These are phyloP conservation scores for Lactarius hatsudake DNA, from an alignment of 768 basidiomycete genomes.

Conservation along the genomic window DNA sequence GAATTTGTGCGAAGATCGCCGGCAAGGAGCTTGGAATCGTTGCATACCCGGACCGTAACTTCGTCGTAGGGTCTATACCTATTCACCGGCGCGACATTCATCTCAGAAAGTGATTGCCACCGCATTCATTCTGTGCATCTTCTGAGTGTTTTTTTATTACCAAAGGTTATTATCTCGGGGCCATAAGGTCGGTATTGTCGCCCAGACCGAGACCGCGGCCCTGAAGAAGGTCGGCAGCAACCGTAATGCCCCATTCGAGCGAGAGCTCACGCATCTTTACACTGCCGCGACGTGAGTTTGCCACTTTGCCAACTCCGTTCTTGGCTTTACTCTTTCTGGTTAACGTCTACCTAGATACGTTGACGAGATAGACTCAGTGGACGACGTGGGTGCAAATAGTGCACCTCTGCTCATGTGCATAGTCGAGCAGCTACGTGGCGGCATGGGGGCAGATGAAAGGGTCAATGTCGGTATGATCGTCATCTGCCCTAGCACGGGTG, in stretches of 20 bases:
- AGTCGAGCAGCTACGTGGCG: constrained; percentile 51
- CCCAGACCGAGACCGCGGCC: constrained; percentile 84
- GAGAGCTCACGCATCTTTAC: constrained; percentile 74
- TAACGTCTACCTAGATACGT: constrained; percentile 69
- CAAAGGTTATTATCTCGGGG: constrained; percentile 70
- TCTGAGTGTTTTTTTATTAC: constrained; percentile 17
- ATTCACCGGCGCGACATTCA: constrained; percentile 64
- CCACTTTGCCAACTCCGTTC: not conserved
- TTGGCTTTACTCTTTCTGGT: not conserved
- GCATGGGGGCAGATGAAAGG: constrained; percentile 43
- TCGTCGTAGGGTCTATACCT: constrained; percentile 74
- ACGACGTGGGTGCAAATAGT: constrained; percentile 52
- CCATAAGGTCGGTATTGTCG: constrained; percentile 78
- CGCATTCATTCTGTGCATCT: not conserved
- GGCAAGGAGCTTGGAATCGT: constrained; percentile 77
- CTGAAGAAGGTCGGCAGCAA: constrained; percentile 82
- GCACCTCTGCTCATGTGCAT: constrained; percentile 76
- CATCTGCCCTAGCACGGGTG: constrained; percentile 85
- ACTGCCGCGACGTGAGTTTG: constrained; percentile 80
- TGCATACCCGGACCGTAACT: constrained; percentile 67
- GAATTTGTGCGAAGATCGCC: constrained; percentile 45
- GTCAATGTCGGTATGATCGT: constrained; percentile 67
- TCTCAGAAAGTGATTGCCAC: constrained; percentile 62
- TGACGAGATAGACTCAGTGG: constrained; percentile 69
- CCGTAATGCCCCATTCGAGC: constrained; percentile 66